Conservation (phyloP, 1,284 basidiomycete genomes). For the Exobasidium cylindrosporum region DNA sequence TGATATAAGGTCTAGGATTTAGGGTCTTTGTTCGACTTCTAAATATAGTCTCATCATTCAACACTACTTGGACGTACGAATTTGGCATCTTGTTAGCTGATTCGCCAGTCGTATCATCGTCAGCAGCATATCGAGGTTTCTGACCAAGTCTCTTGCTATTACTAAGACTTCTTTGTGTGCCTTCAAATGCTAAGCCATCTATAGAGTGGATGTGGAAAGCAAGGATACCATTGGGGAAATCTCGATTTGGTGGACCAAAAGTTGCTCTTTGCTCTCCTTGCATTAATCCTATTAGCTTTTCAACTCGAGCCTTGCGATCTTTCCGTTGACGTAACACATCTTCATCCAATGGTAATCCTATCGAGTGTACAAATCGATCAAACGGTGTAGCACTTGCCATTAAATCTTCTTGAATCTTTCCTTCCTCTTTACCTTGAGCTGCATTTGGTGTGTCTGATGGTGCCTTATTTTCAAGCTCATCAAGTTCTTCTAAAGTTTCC, state of each 20-base stretch:
- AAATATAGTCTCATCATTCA: conserved; percentile 51
- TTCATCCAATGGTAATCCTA: conserved; percentile 43
- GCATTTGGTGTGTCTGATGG: neutral
- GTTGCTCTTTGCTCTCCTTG: conserved; percentile 37
- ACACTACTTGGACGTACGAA: conserved; percentile 45
- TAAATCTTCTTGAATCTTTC: neutral
- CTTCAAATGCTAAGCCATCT: conserved; percentile 33
- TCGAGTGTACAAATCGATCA: conserved; percentile 36
- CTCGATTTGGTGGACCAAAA: conserved; percentile 25
- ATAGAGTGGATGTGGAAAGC: conserved; percentile 49
- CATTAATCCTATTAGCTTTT: conserved; percentile 33
- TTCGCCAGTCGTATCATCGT: conserved; percentile 25
- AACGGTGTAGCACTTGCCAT: conserved; percentile 32
- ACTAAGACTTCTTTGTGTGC: conserved; percentile 29
- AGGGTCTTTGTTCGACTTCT: conserved; percentile 42
- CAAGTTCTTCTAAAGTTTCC: neutral
- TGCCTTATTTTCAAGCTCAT: neutral
- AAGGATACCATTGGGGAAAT: conserved; percentile 38
- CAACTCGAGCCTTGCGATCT: conserved; percentile 35
- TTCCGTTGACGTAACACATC: conserved; percentile 26
- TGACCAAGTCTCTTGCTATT: conserved; percentile 27
- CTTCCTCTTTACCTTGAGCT: neutral
- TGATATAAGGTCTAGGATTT: conserved; percentile 47
- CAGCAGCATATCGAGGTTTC: conserved; percentile 24
- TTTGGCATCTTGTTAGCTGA: conserved; percentile 31